These are phyloP conservation scores for Ilyonectria sp. DNA, from an alignment of 2,329 filamentous ascomycete species.

Conservation along the genomic window DNA sequence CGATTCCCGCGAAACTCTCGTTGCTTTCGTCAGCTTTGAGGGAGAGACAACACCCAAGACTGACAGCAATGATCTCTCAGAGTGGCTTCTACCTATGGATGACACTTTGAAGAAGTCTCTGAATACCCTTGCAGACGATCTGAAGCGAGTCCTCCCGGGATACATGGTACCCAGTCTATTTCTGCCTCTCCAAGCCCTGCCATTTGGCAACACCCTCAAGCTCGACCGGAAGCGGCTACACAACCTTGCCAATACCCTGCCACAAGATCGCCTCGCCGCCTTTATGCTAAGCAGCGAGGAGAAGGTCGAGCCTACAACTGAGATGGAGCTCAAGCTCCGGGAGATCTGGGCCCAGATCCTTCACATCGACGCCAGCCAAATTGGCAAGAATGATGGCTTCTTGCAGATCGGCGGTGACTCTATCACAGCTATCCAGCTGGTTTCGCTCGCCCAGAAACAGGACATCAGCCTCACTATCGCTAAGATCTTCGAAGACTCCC, in stretches of 20 bases:
- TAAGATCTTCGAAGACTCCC: slow-evolving; percentile 13
- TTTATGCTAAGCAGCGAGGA: background rate
- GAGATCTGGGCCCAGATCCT: slow-evolving; percentile 33
- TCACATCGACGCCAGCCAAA: slow-evolving; percentile 27
- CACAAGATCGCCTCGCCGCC: background rate
- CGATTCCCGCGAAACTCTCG: slow-evolving; percentile 15
- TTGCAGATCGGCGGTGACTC: slow-evolving; percentile 48
- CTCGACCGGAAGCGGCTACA: slow-evolving; percentile 33
- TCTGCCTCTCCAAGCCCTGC: slow-evolving; percentile 30
- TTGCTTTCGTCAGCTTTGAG: slow-evolving; percentile 19
- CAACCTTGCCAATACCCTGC: background rate
- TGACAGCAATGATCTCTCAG: background rate
- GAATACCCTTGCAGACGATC: background rate
- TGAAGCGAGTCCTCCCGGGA: slow-evolving; percentile 29
- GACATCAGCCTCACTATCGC: slow-evolving; percentile 8
- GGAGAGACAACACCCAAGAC: background rate
- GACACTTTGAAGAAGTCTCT: background rate
- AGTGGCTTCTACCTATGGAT: background rate
- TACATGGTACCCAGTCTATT: slow-evolving; percentile 38
- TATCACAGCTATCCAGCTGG: slow-evolving; percentile 41
- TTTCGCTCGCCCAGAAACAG: slow-evolving; percentile 19
- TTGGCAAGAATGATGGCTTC: slow-evolving; percentile 49
- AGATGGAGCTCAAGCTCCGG: background rate
- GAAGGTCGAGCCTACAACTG: background rate
- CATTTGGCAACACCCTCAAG: slow-evolving; percentile 36